These are phyloP conservation scores for Solanum raphanifolium DNA, from an alignment of 257 asterid genomes.

Conservation along the genomic window DNA sequence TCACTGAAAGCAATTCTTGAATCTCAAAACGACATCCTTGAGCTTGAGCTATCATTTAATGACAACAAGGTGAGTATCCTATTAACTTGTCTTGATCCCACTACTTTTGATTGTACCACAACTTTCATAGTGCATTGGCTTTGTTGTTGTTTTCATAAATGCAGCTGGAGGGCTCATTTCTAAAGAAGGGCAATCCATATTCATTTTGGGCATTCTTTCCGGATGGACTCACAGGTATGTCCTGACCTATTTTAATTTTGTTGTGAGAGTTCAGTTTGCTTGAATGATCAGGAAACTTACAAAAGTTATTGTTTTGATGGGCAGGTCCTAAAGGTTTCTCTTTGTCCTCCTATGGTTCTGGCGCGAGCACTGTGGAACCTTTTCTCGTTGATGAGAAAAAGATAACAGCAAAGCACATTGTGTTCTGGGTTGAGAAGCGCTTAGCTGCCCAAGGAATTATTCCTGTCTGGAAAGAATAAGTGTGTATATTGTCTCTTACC, in stretches of 20 bases:
- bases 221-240: slow-evolving; percentile 59
- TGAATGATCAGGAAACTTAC: background rate
- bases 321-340: slow-evolving; percentile 80
- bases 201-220: slow-evolving; percentile 91
- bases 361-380: slow-evolving; percentile 72
- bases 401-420: slow-evolving; percentile 58
- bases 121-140: background rate
- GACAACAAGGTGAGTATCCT: slow-evolving; percentile 41
- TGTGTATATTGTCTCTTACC: background rate
- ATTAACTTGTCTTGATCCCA: background rate
- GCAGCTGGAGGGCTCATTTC: slow-evolving; percentile 79
- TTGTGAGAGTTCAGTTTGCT: background rate
- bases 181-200: slow-evolving; percentile 55
- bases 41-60: slow-evolving; percentile 42
- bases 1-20: slow-evolving; percentile 40
- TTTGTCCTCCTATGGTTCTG: slow-evolving; percentile 58
- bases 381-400: slow-evolving; percentile 80
- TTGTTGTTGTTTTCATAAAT: background rate
- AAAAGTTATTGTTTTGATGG: background rate
- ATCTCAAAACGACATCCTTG: slow-evolving; percentile 46
- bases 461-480: slow-evolving; percentile 73
- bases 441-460: slow-evolving; percentile 94
- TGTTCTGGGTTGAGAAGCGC: slow-evolving; percentile 91
- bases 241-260: background rate
- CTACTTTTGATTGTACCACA: background rate